A percentile compares a stretch with the other conserved stretches of the same genome.
phyloP scores from a whole-genome alignment of 345 rosid species.

The Corchorus olitorius region DNA sequence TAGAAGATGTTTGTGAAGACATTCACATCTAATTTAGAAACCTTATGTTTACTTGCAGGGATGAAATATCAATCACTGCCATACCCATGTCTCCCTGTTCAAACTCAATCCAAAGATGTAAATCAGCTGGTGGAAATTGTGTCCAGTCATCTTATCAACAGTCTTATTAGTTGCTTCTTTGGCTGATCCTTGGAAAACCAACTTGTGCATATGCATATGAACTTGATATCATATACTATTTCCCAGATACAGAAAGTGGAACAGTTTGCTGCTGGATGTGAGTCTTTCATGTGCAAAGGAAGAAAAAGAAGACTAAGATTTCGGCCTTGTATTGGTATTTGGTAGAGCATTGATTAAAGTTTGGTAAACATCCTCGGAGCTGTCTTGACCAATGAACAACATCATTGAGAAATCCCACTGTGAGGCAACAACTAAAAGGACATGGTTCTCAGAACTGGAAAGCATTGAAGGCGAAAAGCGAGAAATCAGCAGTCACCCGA shows the following conservation, averaged over 20 bases:
- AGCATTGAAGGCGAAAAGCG: not conserved
- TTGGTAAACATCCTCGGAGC: not conserved
- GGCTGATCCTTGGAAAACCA: not conserved
- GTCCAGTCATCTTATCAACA: slow-evolving; percentile 8
- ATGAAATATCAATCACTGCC: not conserved
- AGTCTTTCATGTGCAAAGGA: not conserved
- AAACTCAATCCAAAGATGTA: not conserved
- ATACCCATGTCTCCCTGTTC: not conserved
- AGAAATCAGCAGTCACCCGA: not conserved
- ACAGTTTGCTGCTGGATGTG: not conserved
- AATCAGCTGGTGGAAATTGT: slow-evolving; percentile 7
- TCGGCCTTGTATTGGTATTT: not conserved
- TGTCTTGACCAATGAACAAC: not conserved
- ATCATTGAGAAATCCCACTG: not conserved
- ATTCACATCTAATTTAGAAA: not conserved
- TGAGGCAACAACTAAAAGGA: not conserved
- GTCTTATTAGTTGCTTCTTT: not conserved
- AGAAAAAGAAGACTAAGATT: not conserved
- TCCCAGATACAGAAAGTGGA: not conserved
- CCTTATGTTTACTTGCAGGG: slow-evolving; percentile 5
- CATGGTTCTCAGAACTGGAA: not conserved
- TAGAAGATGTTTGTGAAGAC: not conserved
- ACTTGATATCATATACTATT: not conserved
- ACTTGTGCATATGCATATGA: not conserved
- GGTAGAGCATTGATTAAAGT: not conserved